These are phyloP conservation scores for Kwoniella botswanensis DNA, from an alignment of 768 basidiomycete species.

Conservation along the genomic window DNA sequence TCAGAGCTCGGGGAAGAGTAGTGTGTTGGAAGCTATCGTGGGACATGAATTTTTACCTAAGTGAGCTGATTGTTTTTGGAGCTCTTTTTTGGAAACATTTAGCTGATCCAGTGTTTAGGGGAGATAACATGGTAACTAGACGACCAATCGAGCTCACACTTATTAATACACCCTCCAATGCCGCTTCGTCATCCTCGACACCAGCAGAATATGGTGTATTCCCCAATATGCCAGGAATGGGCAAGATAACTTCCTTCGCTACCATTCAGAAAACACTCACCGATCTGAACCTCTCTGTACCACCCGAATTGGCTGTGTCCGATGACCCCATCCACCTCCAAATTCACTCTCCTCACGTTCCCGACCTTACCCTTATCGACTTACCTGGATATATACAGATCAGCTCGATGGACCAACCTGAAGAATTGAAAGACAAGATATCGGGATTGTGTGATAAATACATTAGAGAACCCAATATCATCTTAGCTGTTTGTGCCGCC, in stretches of 20 bases:
- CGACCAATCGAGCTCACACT: slow-evolving; percentile 97
- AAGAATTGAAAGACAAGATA: slow-evolving; percentile 91
- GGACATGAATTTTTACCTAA: slow-evolving; percentile 98
- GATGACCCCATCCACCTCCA: slow-evolving; percentile 94
- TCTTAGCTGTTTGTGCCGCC: slow-evolving; percentile 97
- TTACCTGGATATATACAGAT: slow-evolving; percentile 97
- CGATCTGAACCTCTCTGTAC: slow-evolving; percentile 92
- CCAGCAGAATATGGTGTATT: slow-evolving; percentile 88
- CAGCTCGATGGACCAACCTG: slow-evolving; percentile 92
- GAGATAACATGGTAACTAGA: slow-evolving; percentile 98
- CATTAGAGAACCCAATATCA: slow-evolving; percentile 99
- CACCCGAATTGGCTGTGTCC: slow-evolving; percentile 86
- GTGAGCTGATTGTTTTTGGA: slow-evolving; percentile 63
- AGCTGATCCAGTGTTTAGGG: slow-evolving; percentile 63
- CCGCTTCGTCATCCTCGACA: slow-evolving; percentile 61
- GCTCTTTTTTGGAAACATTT: not conserved
- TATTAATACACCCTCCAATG: slow-evolving; percentile 77
- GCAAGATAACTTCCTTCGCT: slow-evolving; percentile 88
- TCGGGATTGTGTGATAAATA: slow-evolving; percentile 87
- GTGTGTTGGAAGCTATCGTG: slow-evolving; percentile 94
- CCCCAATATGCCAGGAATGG: slow-evolving; percentile 77
- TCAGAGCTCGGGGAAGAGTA: slow-evolving; percentile 98
- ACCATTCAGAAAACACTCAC: slow-evolving; percentile 89
- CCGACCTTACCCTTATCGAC: slow-evolving; percentile 96
- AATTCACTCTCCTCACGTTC: slow-evolving; percentile 93